Percentiles rank a stretch among this genome's conserved stretches.
phyloP scores from a whole-genome alignment of 192 early-diverging fungal genomes.

The Radiomyces spectabilis region DNA sequence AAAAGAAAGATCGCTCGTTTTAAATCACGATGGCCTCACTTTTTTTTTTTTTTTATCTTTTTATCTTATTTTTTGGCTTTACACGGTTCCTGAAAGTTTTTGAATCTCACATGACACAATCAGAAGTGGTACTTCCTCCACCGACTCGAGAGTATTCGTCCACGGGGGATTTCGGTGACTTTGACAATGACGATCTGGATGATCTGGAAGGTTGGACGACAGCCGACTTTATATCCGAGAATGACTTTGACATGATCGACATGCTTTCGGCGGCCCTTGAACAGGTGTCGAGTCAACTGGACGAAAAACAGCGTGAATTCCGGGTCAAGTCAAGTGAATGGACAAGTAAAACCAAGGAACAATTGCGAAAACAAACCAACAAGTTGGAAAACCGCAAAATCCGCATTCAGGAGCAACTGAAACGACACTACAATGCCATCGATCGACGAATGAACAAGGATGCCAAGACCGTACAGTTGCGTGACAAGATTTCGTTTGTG shows the following conservation, averaged over 20 bases:
- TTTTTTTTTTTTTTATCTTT: neutral
- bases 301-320: slow-evolving; percentile 19
- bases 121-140: neutral
- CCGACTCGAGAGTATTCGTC: neutral
- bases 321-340: slow-evolving; percentile 17
- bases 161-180: too few relatives aligned
- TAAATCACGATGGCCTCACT: too few relatives aligned
- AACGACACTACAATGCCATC: slow-evolving; percentile 13
- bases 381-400: slow-evolving; percentile 21
- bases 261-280: slow-evolving; percentile 25
- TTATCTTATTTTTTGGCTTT: neutral
- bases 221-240: slow-evolving; percentile 19
- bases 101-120: neutral
- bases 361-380: slow-evolving; percentile 12
- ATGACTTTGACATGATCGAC: slow-evolving; percentile 36
- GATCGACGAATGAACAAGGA: slow-evolving; percentile 24
- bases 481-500: slow-evolving; percentile 61
- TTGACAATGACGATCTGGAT: neutral
- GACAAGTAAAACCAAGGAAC: slow-evolving; percentile 25
- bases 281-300: slow-evolving; percentile 21
- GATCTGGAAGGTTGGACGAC: slow-evolving; percentile 9
- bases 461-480: slow-evolving; percentile 39
- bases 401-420: slow-evolving; percentile 11
- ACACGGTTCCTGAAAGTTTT: neutral
- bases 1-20: too few relatives aligned